Evolutionary conservation across 495 filamentous ascomycete genomes (phyloP).

Genomic region (Cryomyces minteri): DNA sequence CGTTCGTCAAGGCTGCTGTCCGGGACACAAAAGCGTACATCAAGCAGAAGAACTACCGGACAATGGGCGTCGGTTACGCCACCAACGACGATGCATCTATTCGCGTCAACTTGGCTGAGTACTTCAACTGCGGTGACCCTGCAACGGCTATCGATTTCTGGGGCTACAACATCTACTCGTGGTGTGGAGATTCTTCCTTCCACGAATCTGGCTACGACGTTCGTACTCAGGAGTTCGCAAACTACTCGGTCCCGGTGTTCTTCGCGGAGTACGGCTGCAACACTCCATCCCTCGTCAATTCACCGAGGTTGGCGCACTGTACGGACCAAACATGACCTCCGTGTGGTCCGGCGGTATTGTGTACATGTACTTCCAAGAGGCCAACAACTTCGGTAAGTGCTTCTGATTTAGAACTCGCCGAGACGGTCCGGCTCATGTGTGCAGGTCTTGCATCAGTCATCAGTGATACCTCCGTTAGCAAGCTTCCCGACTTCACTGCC

Average conservation of each 20-base stretch:
- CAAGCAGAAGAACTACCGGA: conserved; percentile 51
- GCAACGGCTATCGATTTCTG: conserved; percentile 71
- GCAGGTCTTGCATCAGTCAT: conserved; percentile 49
- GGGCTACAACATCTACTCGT: conserved; percentile 98
- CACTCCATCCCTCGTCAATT: conserved; percentile 54
- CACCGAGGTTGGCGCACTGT: conserved; percentile 73
- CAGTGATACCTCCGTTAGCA: conserved; percentile 34
- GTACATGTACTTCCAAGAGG: conserved; percentile 93
- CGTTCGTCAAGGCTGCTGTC: conserved; percentile 91
- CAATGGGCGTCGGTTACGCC: conserved; percentile 84
- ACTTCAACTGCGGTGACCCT: conserved; percentile 71
- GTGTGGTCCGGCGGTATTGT: conserved; percentile 92
- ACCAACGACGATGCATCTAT: conserved; percentile 78
- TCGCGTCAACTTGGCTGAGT: conserved; percentile 60
- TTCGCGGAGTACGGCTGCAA: conserved; percentile 99
- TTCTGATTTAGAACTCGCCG: neutral
- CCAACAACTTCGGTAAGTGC: conserved; percentile 64
- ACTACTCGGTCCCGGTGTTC: conserved; percentile 84
- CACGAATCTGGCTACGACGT: conserved; percentile 54
- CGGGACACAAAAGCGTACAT: conserved; percentile 93
- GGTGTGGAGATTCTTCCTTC: conserved; percentile 75
- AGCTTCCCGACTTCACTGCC: conserved; percentile 53
- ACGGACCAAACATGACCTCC: conserved; percentile 55
- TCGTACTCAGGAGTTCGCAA: conserved; percentile 63
- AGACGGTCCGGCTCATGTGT: neutral